Base-by-base conservation (phyloP, 352 stramenopile species). In the Lagenidium giganteum region DNA sequence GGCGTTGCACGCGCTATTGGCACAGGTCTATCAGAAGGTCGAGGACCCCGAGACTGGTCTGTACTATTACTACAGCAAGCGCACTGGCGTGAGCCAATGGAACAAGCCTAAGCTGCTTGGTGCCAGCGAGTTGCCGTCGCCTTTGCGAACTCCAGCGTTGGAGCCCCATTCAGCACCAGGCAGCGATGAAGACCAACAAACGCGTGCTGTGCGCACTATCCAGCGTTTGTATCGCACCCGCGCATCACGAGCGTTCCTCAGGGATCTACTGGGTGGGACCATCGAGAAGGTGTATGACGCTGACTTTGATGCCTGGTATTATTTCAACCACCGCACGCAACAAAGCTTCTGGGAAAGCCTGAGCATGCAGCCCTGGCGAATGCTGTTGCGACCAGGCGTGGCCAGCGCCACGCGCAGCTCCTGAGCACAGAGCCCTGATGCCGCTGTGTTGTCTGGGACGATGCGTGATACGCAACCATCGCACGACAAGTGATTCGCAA, bases 311-410 rank as follows among this genome's bases (percentile, higher is more conserved):
- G 43, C 55, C 8, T 83, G 64, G 65, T 83, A 81, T 28, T 83
- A 71, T 32, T 80, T 67, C 50, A 83, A 80, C 47, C 47, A 42
- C 21, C 67, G 67, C 35, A 78, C 67, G 4, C 64, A 76, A 25
- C 54, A 63, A 21, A 78, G 54, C 22, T 78, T 78, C 53, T 83
- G 64, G 70, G 67, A 71, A 42, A 57, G 13, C 42, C 63, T 21
- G 54, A 57, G 9, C 57, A 70, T 5, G 63, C 63, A 8, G 32
- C 42, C 25, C 39, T 67, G 12, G 47, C 38, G n/a, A n/a, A n/a
- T n/a, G n/a, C n/a, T n/a, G n/a, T n/a, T n/a, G n/a, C n/a, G n/a
- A n/a, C n/a, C n/a, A n/a, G n/a, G n/a, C n/a, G n/a, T n/a, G n/a
- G n/a, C n/a, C n/a, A n/a, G n/a, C n/a, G n/a, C n/a, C n/a, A n/a